Evolutionary conservation across 768 basidiomycete species (phyloP).

Genomic region (Suillus subalutaceus): DNA sequence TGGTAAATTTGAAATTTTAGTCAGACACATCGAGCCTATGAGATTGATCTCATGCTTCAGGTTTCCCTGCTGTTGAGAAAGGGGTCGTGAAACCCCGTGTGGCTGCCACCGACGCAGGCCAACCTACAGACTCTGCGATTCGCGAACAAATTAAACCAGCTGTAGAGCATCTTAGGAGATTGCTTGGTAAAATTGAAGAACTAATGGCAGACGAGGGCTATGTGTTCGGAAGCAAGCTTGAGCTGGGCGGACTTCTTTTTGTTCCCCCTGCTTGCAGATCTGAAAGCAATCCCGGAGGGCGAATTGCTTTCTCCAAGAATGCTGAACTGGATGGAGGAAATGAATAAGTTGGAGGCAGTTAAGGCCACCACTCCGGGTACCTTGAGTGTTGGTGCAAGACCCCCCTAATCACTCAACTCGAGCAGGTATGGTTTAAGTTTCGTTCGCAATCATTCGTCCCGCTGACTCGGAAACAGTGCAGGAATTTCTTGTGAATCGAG

Average conservation of each 20-base stretch:
- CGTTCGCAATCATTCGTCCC: not conserved
- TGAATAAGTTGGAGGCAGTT: conserved; percentile 29
- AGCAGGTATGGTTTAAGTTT: conserved; percentile 6
- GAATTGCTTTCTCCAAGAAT: conserved; percentile 28
- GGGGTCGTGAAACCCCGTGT: conserved; percentile 37
- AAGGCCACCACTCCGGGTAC: conserved; percentile 27
- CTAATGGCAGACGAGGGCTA: conserved; percentile 32
- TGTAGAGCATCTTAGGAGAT: conserved; percentile 19
- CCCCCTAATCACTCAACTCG: conserved; percentile 16
- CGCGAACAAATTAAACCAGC: conserved; percentile 20
- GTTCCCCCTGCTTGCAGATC: conserved; percentile 33
- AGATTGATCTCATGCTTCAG: conserved; percentile 18
- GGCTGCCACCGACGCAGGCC: conserved; percentile 27
- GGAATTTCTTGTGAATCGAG: not conserved
- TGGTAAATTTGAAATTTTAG: conserved; percentile 17
- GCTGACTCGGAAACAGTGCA: not conserved
- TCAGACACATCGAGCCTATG: not conserved
- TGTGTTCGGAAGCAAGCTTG: conserved; percentile 29
- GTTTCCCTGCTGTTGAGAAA: conserved; percentile 32
- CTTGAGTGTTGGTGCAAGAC: conserved; percentile 29
- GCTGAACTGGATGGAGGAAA: conserved; percentile 26
- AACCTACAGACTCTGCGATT: conserved; percentile 25
- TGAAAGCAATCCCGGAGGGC: conserved; percentile 29
- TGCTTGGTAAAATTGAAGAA: conserved; percentile 23
- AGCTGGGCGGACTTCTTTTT: conserved; percentile 39